Conservation (phyloP, 208 protist species). For the Acanthamoeba sp. region DNA sequence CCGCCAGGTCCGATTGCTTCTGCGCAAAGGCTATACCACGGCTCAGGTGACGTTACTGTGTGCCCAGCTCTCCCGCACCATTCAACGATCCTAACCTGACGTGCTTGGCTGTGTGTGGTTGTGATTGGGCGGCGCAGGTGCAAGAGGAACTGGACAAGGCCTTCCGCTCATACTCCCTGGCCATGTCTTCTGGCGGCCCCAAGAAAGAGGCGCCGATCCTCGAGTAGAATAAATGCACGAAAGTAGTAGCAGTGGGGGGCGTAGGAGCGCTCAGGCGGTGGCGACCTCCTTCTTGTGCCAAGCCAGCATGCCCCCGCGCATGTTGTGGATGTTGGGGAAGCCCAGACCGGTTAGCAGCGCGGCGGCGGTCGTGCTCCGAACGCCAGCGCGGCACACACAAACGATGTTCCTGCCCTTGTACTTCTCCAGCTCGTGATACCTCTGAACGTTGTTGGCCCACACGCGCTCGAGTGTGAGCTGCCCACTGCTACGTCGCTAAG, state of each 20-base stretch:
- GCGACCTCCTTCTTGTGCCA: neutral
- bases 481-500: too few species aligned
- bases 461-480: too few species aligned
- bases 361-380: conserved; percentile 5
- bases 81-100: neutral
- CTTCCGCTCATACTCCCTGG: neutral
- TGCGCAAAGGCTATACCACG: neutral
- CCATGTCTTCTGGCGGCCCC: too few species aligned
- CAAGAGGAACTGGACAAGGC: neutral
- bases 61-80: too few species aligned
- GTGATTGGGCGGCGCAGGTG: neutral
- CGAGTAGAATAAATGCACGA: too few species aligned
- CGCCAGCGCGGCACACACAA: conserved; percentile 22
- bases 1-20: conserved; percentile 1
- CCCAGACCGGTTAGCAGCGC: conserved; percentile 16
- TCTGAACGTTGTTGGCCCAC: too few species aligned
- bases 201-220: too few species aligned
- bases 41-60: neutral
- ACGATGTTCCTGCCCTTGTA: conserved; percentile 2
- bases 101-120: neutral
- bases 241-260: too few species aligned
- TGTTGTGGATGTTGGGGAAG: conserved; percentile 42
- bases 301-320: conserved; percentile 12
- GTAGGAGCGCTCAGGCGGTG: neutral
- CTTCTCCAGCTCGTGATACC: neutral